Evolutionary conservation across 2,329 filamentous ascomycete species (phyloP).

Genomic region (Elsinoe ampelina): DNA sequence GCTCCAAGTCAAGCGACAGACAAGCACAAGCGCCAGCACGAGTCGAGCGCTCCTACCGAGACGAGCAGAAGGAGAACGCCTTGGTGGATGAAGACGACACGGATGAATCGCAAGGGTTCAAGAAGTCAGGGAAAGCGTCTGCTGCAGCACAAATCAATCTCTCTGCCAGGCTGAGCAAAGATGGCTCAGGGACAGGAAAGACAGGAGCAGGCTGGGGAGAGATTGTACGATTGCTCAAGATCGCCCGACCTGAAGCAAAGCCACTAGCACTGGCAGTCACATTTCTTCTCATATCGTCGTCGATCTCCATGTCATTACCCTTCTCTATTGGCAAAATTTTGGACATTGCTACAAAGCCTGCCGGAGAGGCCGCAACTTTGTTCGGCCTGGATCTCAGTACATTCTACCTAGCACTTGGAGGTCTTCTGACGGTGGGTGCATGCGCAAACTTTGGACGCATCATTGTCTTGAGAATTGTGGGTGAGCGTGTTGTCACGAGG

Average conservation of each 20-base stretch:
- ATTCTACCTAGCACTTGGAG: slow-evolving; percentile 73
- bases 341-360: slow-evolving; percentile 72
- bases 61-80: slow-evolving; percentile 18
- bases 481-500: slow-evolving; percentile 85
- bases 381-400: slow-evolving; percentile 79
- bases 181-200: slow-evolving; percentile 47
- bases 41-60: slow-evolving; percentile 15
- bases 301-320: slow-evolving; percentile 90
- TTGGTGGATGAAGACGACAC: slow-evolving; percentile 30
- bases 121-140: slow-evolving; percentile 70
- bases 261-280: slow-evolving; percentile 73
- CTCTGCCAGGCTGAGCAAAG: slow-evolving; percentile 76
- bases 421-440: slow-evolving; percentile 71
- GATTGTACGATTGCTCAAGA: slow-evolving; percentile 78
- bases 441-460: slow-evolving; percentile 90
- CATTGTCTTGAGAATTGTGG: slow-evolving; percentile 84
- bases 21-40: slow-evolving; percentile 15
- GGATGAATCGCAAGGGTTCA: slow-evolving; percentile 54
- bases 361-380: slow-evolving; percentile 52
- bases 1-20: slow-evolving; percentile 7
- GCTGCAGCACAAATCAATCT: slow-evolving; percentile 85
- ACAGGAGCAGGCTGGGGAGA: slow-evolving; percentile 57
- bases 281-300: slow-evolving; percentile 79
- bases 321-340: slow-evolving; percentile 95
- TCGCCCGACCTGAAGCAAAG: slow-evolving; percentile 74